phyloP scores from a whole-genome alignment of 352 stramenopile species.

The Blastocystis sp. region DNA sequence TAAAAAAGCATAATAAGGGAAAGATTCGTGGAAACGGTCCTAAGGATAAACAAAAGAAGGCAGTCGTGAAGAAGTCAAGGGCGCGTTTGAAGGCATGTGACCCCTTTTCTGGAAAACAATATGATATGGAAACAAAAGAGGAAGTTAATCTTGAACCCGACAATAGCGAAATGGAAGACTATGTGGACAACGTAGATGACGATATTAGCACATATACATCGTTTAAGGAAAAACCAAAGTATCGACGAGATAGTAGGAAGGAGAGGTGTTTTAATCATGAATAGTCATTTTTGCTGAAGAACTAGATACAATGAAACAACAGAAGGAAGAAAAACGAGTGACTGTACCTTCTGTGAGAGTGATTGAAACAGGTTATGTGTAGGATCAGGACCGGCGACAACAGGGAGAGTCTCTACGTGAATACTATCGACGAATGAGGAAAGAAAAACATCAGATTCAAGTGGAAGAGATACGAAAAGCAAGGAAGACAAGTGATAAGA shows the following conservation, averaged over 20 bases:
- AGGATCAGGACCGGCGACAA: background rate
- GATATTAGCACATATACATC: conserved; percentile 16
- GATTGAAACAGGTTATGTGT: background rate
- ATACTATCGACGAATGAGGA: conserved; percentile 27
- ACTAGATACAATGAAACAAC: conserved; percentile 24
- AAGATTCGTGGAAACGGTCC: background rate
- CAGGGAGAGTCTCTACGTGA: background rate
- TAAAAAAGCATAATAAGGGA: background rate
- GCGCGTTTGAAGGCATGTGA: conserved; percentile 19
- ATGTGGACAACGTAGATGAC: conserved; percentile 5
- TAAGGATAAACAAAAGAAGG: background rate
- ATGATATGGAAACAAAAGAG: background rate
- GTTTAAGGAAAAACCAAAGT: conserved; percentile 36
- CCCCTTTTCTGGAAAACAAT: conserved; percentile 31
- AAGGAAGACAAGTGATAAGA: background rate
- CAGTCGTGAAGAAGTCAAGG: background rate
- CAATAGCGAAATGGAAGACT: conserved; percentile 19
- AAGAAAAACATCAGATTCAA: background rate
- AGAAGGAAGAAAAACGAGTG: background rate
- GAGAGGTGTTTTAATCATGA: background rate
- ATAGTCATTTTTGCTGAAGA: conserved; percentile 54
- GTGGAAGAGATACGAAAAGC: conserved; percentile 4
- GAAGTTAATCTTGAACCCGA: conserved; percentile 31
- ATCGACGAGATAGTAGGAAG: conserved; percentile 30
- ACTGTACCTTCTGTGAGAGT: background rate